These are phyloP conservation scores for Suillus weaverae DNA, from an alignment of 768 basidiomycete genomes.

Conservation along the genomic window DNA sequence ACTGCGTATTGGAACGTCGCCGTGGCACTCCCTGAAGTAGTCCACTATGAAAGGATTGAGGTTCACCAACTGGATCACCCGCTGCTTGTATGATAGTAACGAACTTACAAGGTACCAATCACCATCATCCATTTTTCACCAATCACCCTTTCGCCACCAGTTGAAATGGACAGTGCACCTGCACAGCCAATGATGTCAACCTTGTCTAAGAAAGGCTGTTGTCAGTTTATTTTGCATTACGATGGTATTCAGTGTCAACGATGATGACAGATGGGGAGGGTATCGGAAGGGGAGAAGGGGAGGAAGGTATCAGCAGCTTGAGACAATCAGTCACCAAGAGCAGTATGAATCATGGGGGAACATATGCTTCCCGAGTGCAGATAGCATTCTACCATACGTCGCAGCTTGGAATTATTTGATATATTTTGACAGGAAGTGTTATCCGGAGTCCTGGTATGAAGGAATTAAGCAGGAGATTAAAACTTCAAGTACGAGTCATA, in stretches of 20 bases:
- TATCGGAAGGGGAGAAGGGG: background rate
- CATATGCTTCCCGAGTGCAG: background rate
- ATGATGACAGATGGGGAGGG: background rate
- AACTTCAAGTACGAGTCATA: background rate
- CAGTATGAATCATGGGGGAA: background rate
- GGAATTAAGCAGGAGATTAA: background rate
- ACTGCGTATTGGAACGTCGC: background rate
- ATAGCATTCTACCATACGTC: background rate
- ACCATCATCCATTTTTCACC: background rate
- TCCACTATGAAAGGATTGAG: background rate
- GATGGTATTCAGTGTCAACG: background rate
- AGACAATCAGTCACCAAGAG: background rate
- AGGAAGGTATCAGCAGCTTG: background rate
- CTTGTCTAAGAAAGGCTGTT: background rate
- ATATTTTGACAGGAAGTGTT: background rate
- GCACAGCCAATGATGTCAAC: background rate
- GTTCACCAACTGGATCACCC: background rate
- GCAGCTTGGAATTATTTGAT: background rate
- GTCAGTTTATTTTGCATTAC: background rate
- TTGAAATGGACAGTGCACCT: background rate
- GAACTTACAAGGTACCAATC: background rate
- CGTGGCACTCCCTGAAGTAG: background rate
- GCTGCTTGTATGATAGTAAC: background rate
- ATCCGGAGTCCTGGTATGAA: background rate
- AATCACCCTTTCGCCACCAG: background rate